Conservation (phyloP, 1,139 yeast genomes). For the Nakaseomyces nivariensis region DNA sequence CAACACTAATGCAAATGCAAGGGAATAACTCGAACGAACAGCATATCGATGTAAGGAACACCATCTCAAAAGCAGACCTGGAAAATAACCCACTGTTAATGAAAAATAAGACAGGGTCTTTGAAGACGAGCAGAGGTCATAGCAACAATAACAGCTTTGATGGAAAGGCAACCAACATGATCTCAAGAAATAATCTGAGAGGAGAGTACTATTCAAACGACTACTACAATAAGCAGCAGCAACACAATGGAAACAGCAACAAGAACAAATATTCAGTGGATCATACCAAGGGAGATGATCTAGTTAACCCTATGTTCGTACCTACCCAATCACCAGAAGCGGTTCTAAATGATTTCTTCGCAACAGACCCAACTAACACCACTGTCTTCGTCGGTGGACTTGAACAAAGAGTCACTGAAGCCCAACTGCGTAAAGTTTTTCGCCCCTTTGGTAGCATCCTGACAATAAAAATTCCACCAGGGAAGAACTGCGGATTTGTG, state of each 20-base stretch:
- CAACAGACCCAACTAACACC: conserved; percentile 70
- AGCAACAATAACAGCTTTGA: neutral
- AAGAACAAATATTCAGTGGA: neutral
- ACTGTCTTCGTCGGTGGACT: conserved; percentile 94
- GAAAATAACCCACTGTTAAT: conserved; percentile 3
- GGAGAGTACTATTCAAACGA: neutral
- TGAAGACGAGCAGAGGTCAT: conserved; percentile 1
- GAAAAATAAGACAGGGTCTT: neutral
- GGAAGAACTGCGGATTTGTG: conserved; percentile 91
- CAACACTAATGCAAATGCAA: conserved; percentile 14
- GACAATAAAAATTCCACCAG: conserved; percentile 81
- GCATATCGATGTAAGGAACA: conserved; percentile 5
- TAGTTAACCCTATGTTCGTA: conserved; percentile 4
- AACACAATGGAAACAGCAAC: neutral
- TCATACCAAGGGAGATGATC: neutral
- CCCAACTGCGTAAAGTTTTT: conserved; percentile 62
- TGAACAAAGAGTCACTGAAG: conserved; percentile 65
- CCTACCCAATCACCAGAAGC: neutral
- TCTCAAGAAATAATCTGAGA: neutral
- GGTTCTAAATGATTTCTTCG: neutral
- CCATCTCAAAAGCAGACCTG: conserved; percentile 8
- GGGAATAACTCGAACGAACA: conserved; percentile 5
- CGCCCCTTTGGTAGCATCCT: conserved; percentile 78
- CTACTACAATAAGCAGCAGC: neutral
- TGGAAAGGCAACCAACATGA: neutral